Evolutionary conservation across 192 early-diverging fungal species (phyloP).

Genomic region (Backusella sp.): DNA sequence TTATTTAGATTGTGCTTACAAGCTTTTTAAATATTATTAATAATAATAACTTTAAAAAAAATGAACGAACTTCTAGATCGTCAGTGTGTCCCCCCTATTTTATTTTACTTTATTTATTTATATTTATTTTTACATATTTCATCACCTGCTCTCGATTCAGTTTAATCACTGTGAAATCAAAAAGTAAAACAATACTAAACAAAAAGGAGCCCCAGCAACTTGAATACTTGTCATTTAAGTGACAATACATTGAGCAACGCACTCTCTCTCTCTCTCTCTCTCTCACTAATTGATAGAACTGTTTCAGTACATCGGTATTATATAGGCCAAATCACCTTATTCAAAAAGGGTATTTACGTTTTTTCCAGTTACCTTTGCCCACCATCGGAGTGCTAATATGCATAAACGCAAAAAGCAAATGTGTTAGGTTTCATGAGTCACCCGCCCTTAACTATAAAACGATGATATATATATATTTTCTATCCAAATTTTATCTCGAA

Average conservation of each 20-base stretch:
- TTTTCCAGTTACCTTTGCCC: background rate
- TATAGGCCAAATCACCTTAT: background rate
- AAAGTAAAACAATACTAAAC: background rate
- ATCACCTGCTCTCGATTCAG: background rate
- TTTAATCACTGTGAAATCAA: background rate
- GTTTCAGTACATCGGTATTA: background rate
- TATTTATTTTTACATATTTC: slow-evolving; percentile 7
- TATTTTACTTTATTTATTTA: background rate
- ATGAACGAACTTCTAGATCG: background rate
- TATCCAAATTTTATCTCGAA: background rate
- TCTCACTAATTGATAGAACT: background rate
- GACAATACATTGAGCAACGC: background rate
- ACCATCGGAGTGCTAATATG: background rate
- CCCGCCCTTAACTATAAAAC: background rate
- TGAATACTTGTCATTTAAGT: background rate
- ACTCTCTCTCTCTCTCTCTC: too few species aligned
- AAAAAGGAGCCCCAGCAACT: background rate
- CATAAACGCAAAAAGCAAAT: slow-evolving; percentile 4
- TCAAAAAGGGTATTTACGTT: background rate
- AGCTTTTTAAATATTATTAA: background rate
- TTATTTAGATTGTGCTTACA: background rate
- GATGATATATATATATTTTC: background rate
- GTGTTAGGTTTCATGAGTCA: slow-evolving; percentile 9
- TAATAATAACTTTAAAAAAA: background rate
- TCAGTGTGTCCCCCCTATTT: background rate